Base-by-base conservation (phyloP, 805 yeast species). In the Suhomyces vadensis region DNA sequence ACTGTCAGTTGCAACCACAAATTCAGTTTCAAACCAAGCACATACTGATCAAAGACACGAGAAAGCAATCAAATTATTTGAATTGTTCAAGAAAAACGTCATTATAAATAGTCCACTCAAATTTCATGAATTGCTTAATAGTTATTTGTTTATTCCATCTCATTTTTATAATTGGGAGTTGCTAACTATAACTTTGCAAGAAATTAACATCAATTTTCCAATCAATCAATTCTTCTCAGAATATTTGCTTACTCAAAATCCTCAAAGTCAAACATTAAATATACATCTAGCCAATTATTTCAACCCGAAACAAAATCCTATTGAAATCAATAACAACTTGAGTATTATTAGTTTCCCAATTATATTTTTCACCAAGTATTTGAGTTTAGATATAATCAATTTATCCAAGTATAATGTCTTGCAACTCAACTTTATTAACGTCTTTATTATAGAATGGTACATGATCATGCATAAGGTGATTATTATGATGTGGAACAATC, bases 271-370 rank as follows among this genome's bases (percentile, higher is more conserved):
- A 24, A 52, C 48, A 27, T 45, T 51, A 26, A 35, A 23, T 8
- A 22, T 31, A 20, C 33, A 41, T 6, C 47, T 58, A 42, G 50
- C 48, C 35, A 54, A 51, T 37, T 56, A 38, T 38, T 46, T 38
- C 43, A 50, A 43, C 35, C 41, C 41, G 41, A 51, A 47, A 19
- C 41, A 38, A 17, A 43, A 44, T 19, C 42, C 52, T 13, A 37
- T 43, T 27, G 57, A 50, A 8, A 47, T 79, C 36, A 77, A 77
- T 54, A 76, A 78, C 53, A 78, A 78, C 48, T 58, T 80, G 41
- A 82, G 82, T 1, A 66, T 79, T 20, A 64, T 78, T 10, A 60
- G 77, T 7, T 67, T 76, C 46, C 84, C 85, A 0, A 51, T 79
- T 25, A 54, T 79, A 6, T 69, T 77, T 54, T 62, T 52, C 47